Conservation (phyloP, 73 alveolate species). For the Tetrahymena borealis region DNA sequence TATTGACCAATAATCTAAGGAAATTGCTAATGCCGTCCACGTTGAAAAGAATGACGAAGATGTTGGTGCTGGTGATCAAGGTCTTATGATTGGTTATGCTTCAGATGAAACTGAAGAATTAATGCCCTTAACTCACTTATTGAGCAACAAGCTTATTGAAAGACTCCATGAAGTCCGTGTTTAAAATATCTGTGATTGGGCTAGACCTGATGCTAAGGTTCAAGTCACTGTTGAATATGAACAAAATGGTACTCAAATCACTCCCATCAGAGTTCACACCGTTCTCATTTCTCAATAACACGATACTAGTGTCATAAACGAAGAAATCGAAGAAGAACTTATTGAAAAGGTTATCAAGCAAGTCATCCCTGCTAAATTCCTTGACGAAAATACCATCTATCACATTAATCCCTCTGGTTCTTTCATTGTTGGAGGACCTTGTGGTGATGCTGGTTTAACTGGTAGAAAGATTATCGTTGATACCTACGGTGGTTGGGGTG, state of each 20-base stretch:
- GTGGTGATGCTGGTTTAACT: slow-evolving; percentile 98
- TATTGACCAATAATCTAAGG: slow-evolving; percentile 81
- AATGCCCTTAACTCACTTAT: slow-evolving; percentile 94
- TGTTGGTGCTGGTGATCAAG: slow-evolving; percentile 99
- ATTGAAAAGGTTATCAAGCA: slow-evolving; percentile 76
- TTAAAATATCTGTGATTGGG: slow-evolving; percentile 80
- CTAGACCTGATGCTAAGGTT: slow-evolving; percentile 98
- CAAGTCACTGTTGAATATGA: slow-evolving; percentile 94
- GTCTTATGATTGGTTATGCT: slow-evolving; percentile 99
- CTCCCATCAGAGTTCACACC: slow-evolving; percentile 88
- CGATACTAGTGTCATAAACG: slow-evolving; percentile 71
- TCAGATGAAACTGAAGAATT: slow-evolving; percentile 89
- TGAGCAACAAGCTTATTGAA: slow-evolving; percentile 79
- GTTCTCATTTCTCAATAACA: slow-evolving; percentile 94
- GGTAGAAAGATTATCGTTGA: slow-evolving; percentile 97
- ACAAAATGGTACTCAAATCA: slow-evolving; percentile 67
- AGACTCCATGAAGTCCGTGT: slow-evolving; percentile 87
- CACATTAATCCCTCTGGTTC: slow-evolving; percentile 92
- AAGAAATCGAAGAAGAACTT: slow-evolving; percentile 62
- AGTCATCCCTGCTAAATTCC: slow-evolving; percentile 78
- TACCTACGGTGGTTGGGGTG: slow-evolving; percentile 98
- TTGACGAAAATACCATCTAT: slow-evolving; percentile 75
- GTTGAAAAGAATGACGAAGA: slow-evolving; percentile 85
- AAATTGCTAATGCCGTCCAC: slow-evolving; percentile 91
- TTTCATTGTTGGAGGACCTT: slow-evolving; percentile 96